phyloP scores from a whole-genome alignment of 2,329 filamentous ascomycete genomes.

The Colletotrichum simmondsii region DNA sequence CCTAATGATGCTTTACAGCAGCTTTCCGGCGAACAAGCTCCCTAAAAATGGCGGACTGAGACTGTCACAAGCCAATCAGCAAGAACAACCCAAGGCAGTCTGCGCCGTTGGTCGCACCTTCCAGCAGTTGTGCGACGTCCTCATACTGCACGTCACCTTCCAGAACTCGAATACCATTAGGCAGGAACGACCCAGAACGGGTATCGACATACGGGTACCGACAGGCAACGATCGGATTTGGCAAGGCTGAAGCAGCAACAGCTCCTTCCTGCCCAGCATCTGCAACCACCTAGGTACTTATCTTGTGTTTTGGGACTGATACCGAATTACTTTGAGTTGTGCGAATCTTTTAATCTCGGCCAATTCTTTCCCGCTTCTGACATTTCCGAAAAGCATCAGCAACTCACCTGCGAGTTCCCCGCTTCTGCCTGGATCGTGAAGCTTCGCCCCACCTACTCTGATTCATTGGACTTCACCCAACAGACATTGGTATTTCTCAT shows the following conservation, averaged over 20 bases:
- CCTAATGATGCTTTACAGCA: too few relatives aligned
- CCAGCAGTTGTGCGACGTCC: neutral
- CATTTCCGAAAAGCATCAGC: neutral
- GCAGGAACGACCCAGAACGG: neutral
- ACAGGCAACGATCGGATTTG: slow-evolving; percentile 4
- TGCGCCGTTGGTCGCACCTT: neutral
- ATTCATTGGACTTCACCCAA: neutral
- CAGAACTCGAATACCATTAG: neutral
- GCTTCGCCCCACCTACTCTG: neutral
- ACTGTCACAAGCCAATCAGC: neutral
- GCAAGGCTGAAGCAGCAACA: slow-evolving; percentile 9
- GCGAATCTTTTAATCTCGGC: neutral
- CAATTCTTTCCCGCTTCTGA: neutral
- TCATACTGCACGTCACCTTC: neutral
- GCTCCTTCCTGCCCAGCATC: neutral
- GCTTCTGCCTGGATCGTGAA: slow-evolving; percentile 18
- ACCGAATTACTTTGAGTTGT: too few relatives aligned
- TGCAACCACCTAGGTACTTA: neutral
- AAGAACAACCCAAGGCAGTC: neutral
- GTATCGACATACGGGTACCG: neutral
- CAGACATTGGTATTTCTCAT: neutral
- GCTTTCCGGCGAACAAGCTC: neutral
- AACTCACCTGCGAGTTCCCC: neutral
- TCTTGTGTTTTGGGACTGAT: too few relatives aligned
- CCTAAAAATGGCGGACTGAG: neutral